These are phyloP conservation scores for Ustilago cynodontis DNA, from an alignment of 1,284 basidiomycete genomes.

Conservation along the genomic window DNA sequence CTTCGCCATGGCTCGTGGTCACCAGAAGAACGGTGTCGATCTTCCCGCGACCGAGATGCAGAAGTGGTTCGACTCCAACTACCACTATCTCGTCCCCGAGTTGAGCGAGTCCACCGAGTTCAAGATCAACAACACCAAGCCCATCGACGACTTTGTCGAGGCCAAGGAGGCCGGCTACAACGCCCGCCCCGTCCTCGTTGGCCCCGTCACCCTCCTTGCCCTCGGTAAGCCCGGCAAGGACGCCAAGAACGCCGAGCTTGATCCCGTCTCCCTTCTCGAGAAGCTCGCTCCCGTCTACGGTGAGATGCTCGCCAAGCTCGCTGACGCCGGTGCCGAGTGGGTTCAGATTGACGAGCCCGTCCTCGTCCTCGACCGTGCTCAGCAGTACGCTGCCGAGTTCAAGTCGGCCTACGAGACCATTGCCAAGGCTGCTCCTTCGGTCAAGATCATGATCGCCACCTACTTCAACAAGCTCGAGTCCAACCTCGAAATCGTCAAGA, in stretches of 20 bases:
- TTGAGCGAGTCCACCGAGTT: constrained; percentile 91
- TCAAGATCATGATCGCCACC: constrained; percentile 92
- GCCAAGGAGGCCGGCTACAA: constrained; percentile 89
- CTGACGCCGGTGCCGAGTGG: constrained; percentile 89
- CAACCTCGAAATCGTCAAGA: constrained; percentile 88
- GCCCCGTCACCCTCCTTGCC: constrained; percentile 93
- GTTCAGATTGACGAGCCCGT: constrained; percentile 98
- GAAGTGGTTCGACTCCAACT: constrained; percentile 99
- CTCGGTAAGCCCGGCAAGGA: constrained; percentile 93
- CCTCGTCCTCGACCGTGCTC: constrained; percentile 90
- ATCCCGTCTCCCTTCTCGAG: constrained; percentile 89
- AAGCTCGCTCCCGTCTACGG: constrained; percentile 93
- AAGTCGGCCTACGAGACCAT: constrained; percentile 85
- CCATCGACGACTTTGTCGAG: constrained; percentile 93
- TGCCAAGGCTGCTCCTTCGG: constrained; percentile 78
- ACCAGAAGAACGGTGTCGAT: constrained; percentile 91
- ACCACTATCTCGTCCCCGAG: constrained; percentile 99
- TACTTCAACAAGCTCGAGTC: constrained; percentile 94
- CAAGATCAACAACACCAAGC: constrained; percentile 92
- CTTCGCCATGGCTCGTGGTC: constrained; percentile 93
- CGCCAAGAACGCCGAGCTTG: constrained; percentile 81
- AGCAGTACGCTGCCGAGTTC: constrained; percentile 84
- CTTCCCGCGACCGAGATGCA: constrained; percentile 99
- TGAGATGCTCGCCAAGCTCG: constrained; percentile 89
- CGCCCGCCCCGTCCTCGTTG: constrained; percentile 95